Percentiles rank a stretch among this genome's conserved stretches.
These are phyloP conservation scores for Drechslerella stenobrocha DNA, from an alignment of 2,329 filamentous ascomycete species.

Conservation along the genomic window DNA sequence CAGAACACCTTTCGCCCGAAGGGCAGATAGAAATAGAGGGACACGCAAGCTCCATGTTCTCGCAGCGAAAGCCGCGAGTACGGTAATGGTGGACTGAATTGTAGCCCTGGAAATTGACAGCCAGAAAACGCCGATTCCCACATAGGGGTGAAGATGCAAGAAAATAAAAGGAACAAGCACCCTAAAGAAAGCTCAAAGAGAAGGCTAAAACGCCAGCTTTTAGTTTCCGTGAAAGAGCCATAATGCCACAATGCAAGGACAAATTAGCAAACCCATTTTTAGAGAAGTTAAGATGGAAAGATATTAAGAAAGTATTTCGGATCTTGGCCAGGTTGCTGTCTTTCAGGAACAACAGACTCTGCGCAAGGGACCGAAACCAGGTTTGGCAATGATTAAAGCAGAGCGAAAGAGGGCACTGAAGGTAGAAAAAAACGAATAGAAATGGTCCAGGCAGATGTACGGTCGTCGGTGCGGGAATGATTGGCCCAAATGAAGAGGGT, in stretches of 20 bases:
- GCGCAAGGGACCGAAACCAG: not conserved
- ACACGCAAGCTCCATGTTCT: not conserved
- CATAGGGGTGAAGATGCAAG: too few species aligned
- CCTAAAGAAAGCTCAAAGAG: not conserved
- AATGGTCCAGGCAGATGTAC: too few species aligned
- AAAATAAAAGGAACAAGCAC: not conserved
- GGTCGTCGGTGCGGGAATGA: too few species aligned
- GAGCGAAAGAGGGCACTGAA: too few species aligned
- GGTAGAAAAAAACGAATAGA: too few species aligned
- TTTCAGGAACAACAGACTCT: not conserved
- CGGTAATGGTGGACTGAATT: not conserved
- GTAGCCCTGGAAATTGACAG: not conserved
- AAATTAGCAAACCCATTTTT: not conserved
- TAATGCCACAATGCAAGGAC: not conserved
- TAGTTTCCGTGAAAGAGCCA: slow-evolving; percentile 1
- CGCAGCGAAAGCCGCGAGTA: not conserved
- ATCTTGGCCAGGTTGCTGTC: not conserved
- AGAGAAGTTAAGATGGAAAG: not conserved
- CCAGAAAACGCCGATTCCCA: slow-evolving; percentile 2
- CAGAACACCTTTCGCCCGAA: slow-evolving; percentile 3
- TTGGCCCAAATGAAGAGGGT: too few species aligned
- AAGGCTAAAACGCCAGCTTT: slow-evolving; percentile 12
- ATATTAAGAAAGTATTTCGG: not conserved
- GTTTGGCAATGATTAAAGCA: too few species aligned
- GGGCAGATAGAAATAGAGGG: not conserved